Base-by-base conservation (phyloP, 169 alveolate genomes). In the Plasmodium blacklocki region DNA sequence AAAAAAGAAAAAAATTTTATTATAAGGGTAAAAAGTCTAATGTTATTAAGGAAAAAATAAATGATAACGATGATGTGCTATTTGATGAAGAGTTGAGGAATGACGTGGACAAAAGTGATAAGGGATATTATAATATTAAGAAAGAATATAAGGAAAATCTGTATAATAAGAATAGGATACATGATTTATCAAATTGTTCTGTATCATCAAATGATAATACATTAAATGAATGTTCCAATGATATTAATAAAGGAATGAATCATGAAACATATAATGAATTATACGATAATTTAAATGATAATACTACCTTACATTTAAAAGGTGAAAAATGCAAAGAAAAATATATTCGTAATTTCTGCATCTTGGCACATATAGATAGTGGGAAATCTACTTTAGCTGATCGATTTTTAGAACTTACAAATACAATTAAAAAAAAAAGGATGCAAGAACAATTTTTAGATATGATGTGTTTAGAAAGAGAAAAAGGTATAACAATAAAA, bases 351-450 rank as follows among this genome's bases (percentile, higher is more conserved):
- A 98, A 97, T 89, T 97, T 97, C 91, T 96, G 98, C 93, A 97
- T 98, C n/a, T 94, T 98, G 18, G 99, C 99, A 2, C 99, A 98
- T 83, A 97, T 98, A 32, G 99, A 97, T 88, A 99, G 97, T 93
- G 99, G 99, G 0, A 98, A 97, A 88, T 96, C 98, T 2, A 96
- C 99, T 0, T 92, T 97, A 60, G 98, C 98, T n/a, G 99, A 97
- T 86, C 83, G 98, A 32, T 85, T 98, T 56, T 92, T 98, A 59
- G 97, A 95, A 73, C 73, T 95, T 66, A 93, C 96, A 29, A 93
- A 93, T 68, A 88, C 96, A n/a, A 94, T 94, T 85, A 92, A 75
- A 87, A 67, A 76, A 26, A 66, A 56, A 23, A 78, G 32, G 21
- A 78, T 78, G 89, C 64, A 78, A 43, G 76, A 78, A 21, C 96